Conservation (phyloP, 306 rosid genomes). For the Gillenia trifoliata region DNA sequence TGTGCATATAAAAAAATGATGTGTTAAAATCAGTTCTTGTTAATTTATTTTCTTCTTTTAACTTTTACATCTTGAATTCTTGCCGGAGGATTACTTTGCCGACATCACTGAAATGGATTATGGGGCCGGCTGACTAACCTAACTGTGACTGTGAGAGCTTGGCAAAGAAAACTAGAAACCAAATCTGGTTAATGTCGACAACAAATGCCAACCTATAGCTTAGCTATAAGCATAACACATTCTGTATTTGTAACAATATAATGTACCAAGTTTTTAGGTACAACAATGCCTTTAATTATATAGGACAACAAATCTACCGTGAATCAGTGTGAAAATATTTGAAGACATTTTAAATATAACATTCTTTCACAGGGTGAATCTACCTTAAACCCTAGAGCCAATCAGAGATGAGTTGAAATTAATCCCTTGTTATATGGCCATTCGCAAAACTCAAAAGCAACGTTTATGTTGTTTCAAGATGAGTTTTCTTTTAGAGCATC, state of each 20-base stretch:
- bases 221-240: neutral
- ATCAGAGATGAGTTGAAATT: neutral
- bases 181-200: neutral
- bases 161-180: neutral
- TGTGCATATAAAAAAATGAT: too few relatives aligned
- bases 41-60: too few relatives aligned
- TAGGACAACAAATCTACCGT: neutral
- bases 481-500: too few relatives aligned
- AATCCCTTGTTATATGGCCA: too few relatives aligned
- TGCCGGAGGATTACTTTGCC: neutral
- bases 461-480: too few relatives aligned
- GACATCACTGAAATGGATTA: neutral
- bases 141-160: neutral
- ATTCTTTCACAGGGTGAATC: neutral
- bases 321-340: neutral
- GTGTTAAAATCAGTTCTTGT: too few relatives aligned
- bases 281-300: neutral
- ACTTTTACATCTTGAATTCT: neutral
- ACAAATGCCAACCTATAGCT: neutral
- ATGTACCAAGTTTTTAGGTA: neutral
- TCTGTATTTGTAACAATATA: neutral
- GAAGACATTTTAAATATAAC: neutral
- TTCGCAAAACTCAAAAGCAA: too few relatives aligned
- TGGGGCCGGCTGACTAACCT: neutral
- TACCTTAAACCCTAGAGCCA: neutral